phyloP scores from a whole-genome alignment of 2,329 filamentous ascomycete species.

The Paracamarosporium sp. region DNA sequence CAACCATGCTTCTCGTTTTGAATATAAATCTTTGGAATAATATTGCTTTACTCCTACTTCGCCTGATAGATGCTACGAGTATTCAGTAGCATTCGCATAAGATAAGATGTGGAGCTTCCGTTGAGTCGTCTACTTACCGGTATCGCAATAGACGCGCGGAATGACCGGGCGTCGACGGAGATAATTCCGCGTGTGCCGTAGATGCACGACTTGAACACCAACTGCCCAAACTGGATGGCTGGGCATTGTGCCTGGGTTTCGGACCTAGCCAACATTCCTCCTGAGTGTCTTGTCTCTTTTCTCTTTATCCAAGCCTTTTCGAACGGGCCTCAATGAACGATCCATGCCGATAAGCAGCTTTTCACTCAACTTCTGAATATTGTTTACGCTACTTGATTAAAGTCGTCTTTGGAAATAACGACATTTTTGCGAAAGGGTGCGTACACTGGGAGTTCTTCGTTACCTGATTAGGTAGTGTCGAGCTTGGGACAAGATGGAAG shows the following conservation, averaged over 20 bases:
- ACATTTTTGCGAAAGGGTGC: too few relatives aligned
- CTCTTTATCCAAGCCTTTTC: conserved; percentile 5
- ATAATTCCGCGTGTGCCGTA: not conserved
- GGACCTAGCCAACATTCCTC: not conserved
- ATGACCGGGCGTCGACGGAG: not conserved
- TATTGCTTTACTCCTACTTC: not conserved
- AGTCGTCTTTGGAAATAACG: too few relatives aligned
- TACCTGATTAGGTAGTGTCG: too few relatives aligned
- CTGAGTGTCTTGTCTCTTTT: not conserved
- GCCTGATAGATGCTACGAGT: not conserved
- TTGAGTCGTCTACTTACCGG: not conserved
- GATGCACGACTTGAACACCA: not conserved
- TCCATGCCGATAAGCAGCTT: conserved; percentile 6
- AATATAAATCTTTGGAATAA: not conserved
- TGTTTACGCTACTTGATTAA: conserved; percentile 12
- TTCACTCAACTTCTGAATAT: conserved; percentile 8
- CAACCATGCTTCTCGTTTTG: not conserved
- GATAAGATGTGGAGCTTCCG: not conserved
- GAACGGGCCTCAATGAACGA: conserved; percentile 8
- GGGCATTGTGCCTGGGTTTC: not conserved
- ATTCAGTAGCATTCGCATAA: not conserved
- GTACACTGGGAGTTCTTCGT: too few relatives aligned
- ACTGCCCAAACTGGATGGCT: not conserved
- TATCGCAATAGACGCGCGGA: not conserved
- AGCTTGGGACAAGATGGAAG: too few relatives aligned